Evolutionary conservation across 2,329 filamentous ascomycete species (phyloP).

Genomic region (Diaporthe citriasiana): DNA sequence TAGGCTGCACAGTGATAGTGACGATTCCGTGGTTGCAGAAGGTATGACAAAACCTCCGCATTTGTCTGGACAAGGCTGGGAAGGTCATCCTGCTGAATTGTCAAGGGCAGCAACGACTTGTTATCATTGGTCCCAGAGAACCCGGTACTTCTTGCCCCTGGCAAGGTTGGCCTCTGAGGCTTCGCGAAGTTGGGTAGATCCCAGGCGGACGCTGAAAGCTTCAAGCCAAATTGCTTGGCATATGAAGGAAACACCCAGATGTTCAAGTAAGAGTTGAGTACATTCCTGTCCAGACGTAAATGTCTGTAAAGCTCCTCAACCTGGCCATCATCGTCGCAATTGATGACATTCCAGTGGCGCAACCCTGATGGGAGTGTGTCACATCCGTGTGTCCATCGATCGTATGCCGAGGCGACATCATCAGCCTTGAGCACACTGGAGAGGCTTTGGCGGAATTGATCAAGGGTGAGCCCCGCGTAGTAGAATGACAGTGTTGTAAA

Average conservation of each 20-base stretch:
- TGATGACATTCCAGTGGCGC: constrained; percentile 68
- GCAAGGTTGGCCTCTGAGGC: constrained; percentile 52
- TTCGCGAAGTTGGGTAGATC: constrained; percentile 68
- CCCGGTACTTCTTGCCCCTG: constrained; percentile 62
- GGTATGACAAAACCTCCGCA: constrained; percentile 72
- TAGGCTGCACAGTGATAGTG: constrained; percentile 57
- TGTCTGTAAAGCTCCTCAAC: constrained; percentile 63
- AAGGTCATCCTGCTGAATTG: constrained; percentile 73
- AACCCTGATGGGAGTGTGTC: constrained; percentile 60
- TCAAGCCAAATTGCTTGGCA: constrained; percentile 74
- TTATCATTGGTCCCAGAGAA: constrained; percentile 82
- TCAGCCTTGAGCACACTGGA: constrained; percentile 67
- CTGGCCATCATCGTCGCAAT: constrained; percentile 69
- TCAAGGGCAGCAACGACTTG: constrained; percentile 70
- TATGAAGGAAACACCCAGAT: constrained; percentile 75
- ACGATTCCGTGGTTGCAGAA: constrained; percentile 67
- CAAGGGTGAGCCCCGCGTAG: constrained; percentile 66
- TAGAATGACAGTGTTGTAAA: constrained; percentile 79
- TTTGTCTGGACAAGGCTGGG: constrained; percentile 70
- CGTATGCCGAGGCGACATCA: constrained; percentile 70
- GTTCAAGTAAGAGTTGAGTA: constrained; percentile 73
- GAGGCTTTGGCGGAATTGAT: constrained; percentile 64
- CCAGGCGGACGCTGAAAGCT: constrained; percentile 77
- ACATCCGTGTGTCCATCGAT: constrained; percentile 60
- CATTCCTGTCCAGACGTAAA: constrained; percentile 62